Evolutionary conservation across 768 basidiomycete genomes (phyloP).

Genomic region (Sporobolomyces roseus): DNA sequence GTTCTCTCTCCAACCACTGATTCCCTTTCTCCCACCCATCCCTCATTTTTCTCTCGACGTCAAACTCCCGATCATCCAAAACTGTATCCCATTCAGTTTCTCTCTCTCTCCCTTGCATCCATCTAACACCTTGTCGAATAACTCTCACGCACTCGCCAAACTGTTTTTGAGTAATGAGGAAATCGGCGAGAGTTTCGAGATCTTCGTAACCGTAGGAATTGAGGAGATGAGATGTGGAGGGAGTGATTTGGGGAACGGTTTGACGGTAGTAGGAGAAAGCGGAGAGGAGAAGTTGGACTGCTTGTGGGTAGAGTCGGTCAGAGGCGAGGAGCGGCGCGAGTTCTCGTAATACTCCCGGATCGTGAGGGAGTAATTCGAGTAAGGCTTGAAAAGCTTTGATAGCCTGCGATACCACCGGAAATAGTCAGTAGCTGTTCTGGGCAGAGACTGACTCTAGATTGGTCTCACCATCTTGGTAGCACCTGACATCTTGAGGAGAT

Average conservation of each 20-base stretch:
- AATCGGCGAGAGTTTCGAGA: constrained; percentile 77
- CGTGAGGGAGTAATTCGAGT: constrained; percentile 70
- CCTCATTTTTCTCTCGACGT: constrained; percentile 48
- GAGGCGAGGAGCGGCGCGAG: constrained; percentile 73
- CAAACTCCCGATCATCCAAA: constrained; percentile 86
- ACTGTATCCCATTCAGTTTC: constrained; percentile 75
- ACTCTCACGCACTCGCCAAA: constrained; percentile 64
- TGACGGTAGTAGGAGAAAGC: constrained; percentile 68
- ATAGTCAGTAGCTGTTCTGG: background rate
- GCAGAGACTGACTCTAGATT: too few species aligned
- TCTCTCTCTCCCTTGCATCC: constrained; percentile 79
- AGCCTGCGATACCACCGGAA: constrained; percentile 51
- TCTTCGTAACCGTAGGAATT: constrained; percentile 57
- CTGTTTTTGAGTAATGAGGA: constrained; percentile 68
- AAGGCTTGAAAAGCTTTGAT: constrained; percentile 65
- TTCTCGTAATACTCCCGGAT: constrained; percentile 72
- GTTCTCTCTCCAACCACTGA: constrained; percentile 38
- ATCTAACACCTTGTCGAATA: constrained; percentile 72
- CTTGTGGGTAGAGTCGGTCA: constrained; percentile 62
- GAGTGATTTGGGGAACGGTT: constrained; percentile 52
- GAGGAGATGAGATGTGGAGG: constrained; percentile 50
- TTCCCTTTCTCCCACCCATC: constrained; percentile 52
- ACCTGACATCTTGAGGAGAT: constrained; percentile 69
- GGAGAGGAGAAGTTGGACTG: constrained; percentile 63
- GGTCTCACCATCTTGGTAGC: constrained; percentile 62